Evolutionary conservation across 495 filamentous ascomycete species (phyloP).

Genomic region (Penicillium alfredii): DNA sequence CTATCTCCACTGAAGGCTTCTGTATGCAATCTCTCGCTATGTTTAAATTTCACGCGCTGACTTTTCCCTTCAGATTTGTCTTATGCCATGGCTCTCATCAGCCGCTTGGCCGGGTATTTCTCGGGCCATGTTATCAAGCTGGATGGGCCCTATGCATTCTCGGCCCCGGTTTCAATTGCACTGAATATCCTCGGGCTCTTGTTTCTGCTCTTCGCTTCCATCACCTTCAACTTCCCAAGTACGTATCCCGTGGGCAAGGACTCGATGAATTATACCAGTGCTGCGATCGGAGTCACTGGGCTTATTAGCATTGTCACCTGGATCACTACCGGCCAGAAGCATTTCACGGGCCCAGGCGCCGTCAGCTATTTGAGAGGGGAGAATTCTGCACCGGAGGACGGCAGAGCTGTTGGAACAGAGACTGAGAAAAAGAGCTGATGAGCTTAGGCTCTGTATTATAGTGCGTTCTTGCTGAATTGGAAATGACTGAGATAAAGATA

Average conservation of each 20-base stretch:
- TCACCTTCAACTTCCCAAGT: constrained; percentile 55
- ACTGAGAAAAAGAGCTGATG: background rate
- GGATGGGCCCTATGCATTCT: constrained; percentile 32
- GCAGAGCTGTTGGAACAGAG: background rate
- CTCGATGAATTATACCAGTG: constrained; percentile 56
- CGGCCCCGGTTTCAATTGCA: constrained; percentile 36
- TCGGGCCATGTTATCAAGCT: constrained; percentile 35
- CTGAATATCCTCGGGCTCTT: constrained; percentile 48
- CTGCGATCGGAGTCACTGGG: constrained; percentile 49
- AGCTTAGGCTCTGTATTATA: background rate
- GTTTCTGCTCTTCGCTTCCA: constrained; percentile 47
- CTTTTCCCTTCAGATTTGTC: constrained; percentile 40
- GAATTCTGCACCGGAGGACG: background rate
- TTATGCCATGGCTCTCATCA: constrained; percentile 51
- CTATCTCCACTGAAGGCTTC: constrained; percentile 53
- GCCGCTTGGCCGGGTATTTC: constrained; percentile 45
- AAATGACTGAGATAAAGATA: too few species aligned
- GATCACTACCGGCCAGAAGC: constrained; percentile 44
- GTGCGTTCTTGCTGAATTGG: background rate
- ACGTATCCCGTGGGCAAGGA: constrained; percentile 42
- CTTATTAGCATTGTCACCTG: constrained; percentile 48
- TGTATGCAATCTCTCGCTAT: constrained; percentile 24
- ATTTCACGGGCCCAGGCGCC: constrained; percentile 45
- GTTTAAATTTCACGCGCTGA: constrained; percentile 9
- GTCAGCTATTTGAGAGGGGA: constrained; percentile 17